Percentiles rank a stretch among this genome's conserved stretches.
phyloP scores from a whole-genome alignment of 2,329 filamentous ascomycete species.

The Colletotrichum eleusines region DNA sequence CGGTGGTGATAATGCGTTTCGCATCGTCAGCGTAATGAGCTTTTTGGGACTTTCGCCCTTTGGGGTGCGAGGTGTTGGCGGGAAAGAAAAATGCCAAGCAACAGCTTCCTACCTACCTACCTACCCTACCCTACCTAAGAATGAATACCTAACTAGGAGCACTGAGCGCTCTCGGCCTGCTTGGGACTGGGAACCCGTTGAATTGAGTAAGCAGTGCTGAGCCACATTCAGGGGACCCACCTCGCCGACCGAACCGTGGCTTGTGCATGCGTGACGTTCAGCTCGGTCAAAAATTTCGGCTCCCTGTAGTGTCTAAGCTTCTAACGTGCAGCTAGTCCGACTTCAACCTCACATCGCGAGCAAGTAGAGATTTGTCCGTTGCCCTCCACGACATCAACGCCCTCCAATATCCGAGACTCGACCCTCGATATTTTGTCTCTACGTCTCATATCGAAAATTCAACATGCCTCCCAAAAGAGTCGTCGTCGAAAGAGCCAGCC shows the following conservation, averaged over 20 bases:
- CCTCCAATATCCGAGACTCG: background rate
- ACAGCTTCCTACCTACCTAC: background rate
- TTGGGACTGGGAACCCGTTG: background rate
- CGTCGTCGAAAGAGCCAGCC: conserved; percentile 61
- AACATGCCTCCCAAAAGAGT: conserved; percentile 75
- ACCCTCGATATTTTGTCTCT: conserved; percentile 7
- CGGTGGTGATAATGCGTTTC: conserved; percentile 32
- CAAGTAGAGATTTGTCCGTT: conserved; percentile 14
- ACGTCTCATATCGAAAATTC: conserved; percentile 30
- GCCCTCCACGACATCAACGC: background rate
- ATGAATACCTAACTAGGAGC: background rate
- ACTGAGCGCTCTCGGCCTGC: too few relatives aligned
- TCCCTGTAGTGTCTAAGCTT: background rate
- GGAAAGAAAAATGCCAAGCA: too few relatives aligned
- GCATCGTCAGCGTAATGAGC: conserved; percentile 17
- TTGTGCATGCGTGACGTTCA: conserved; percentile 15
- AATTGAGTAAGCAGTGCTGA: background rate
- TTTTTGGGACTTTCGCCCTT: background rate
- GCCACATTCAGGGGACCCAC: conserved; percentile 1
- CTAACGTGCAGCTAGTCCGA: background rate
- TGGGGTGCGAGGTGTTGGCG: background rate
- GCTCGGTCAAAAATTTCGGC: conserved; percentile 34
- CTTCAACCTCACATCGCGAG: conserved; percentile 11
- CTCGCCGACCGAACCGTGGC: background rate
- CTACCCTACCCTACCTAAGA: too few relatives aligned